phyloP scores from a whole-genome alignment of 2,329 filamentous ascomycete species.

The Drechslerella stenobrocha region DNA sequence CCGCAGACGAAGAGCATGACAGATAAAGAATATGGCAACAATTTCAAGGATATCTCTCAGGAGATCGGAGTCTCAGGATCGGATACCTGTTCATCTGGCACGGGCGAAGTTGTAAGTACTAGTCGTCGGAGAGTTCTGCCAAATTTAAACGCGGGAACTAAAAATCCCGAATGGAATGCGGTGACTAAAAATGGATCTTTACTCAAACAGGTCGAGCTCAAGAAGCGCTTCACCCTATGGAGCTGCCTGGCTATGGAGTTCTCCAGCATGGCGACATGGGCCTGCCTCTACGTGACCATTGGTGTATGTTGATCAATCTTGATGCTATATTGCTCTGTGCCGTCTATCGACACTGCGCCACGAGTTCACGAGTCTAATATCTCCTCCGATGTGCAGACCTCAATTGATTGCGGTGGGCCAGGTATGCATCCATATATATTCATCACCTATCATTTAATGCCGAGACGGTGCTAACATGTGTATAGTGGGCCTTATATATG shows the following conservation, averaged over 20 bases:
- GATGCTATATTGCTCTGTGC: neutral
- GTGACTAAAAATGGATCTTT: conserved; percentile 3
- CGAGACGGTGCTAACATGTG: conserved; percentile 4
- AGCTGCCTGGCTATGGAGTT: conserved; percentile 47
- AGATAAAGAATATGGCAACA: conserved; percentile 28
- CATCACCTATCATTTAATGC: no score
- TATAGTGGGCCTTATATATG: conserved; percentile 41
- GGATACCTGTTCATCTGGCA: conserved; percentile 46
- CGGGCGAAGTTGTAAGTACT: conserved; percentile 45
- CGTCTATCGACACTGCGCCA: neutral
- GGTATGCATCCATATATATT: conserved; percentile 14
- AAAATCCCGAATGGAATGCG: neutral
- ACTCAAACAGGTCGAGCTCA: conserved; percentile 36
- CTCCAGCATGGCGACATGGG: conserved; percentile 46
- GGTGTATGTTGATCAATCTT: conserved; percentile 33
- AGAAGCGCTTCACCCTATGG: conserved; percentile 48
- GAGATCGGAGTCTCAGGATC: conserved; percentile 39
- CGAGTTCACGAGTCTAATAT: conserved; percentile 23
- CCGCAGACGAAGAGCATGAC: conserved; percentile 16
- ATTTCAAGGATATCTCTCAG: conserved; percentile 43
- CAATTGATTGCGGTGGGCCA: conserved; percentile 45
- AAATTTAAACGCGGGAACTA: conserved; percentile 15
- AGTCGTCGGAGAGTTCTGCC: neutral
- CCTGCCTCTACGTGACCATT: conserved; percentile 46
- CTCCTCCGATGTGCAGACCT: conserved; percentile 29